These are phyloP conservation scores for Podospora pseudoanserina DNA, from an alignment of 495 filamentous ascomycete genomes.

Conservation along the genomic window DNA sequence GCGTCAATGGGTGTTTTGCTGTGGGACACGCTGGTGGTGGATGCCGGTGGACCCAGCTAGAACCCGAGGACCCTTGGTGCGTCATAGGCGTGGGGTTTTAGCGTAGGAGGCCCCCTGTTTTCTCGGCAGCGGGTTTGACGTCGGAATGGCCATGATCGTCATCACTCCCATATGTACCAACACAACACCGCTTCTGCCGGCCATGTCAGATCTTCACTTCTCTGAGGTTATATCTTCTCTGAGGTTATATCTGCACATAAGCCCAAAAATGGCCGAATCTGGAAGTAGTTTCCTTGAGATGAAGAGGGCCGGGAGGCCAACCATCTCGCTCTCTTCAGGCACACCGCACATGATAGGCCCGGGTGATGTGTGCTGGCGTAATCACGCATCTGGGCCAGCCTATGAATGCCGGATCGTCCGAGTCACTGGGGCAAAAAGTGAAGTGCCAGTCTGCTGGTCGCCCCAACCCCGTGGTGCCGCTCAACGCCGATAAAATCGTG, in stretches of 20 bases:
- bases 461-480: no score
- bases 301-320: not conserved
- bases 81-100: no score
- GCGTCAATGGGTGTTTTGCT: no score
- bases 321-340: not conserved
- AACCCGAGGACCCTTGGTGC: no score
- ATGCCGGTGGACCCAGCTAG: no score
- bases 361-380: not conserved
- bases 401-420: not conserved
- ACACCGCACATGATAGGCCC: not conserved
- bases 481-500: not conserved
- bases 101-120: not conserved
- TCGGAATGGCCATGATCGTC: not conserved
- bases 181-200: not conserved
- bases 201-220: not conserved
- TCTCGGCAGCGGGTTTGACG: not conserved
- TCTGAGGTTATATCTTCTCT: not conserved
- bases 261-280: not conserved
- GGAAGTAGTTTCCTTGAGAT: not conserved
- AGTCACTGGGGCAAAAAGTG: not conserved
- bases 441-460: no score
- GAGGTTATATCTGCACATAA: not conserved
- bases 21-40: no score
- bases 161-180: not conserved
- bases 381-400: not conserved